Evolutionary conservation across 2,329 filamentous ascomycete species (phyloP), one percentile per base, ranked within the genome.

Genomic region (Coccinonectria pachysandricola): DNA sequence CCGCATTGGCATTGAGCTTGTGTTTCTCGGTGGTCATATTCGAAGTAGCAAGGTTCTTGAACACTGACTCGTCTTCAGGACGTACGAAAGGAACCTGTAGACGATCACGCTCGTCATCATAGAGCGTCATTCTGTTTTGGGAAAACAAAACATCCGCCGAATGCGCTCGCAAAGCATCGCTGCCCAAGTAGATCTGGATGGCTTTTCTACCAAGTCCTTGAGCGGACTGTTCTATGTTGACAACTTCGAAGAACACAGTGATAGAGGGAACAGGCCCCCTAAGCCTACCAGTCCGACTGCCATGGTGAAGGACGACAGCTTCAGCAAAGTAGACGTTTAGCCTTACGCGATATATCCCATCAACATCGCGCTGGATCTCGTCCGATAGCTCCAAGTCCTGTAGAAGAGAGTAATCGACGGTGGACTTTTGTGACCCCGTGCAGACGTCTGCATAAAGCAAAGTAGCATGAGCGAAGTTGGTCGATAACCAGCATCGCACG

Each of bases 91-190:
- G 91, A 17, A 98, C 79, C 10, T 83, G 86, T 8, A 96, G 64
- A 46, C 88, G 91, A 50, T 82, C 85, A 23, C 80, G 72, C 32
- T 93, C 84, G 47, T 85, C 81, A 42, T 92, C 84, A 41, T 86
- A 87, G 15, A 96, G 64, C 0, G 81, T 80, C 63, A 98, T 74
- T 37, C 80, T 79, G 47, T 94, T 94, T 39, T 87, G 83, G 0
- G 91, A 96, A 44, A 98, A 84, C 12, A 96, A 60, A 8, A 98
- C 69, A 50, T 96, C 91, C 13, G 85, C 88, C 39, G 82, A 93
- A 48, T 93, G 84, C 7, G 79, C 68, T 36, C 87, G 74, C 30
- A 98, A 64, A 9, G 84, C 72, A 53, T 96, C 88, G 47, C 85
- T 94, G 19, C 91, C 88, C 31, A 98, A 65, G 49, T 93, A 86